phyloP scores from a whole-genome alignment of 495 filamentous ascomycete genomes.

The Hypoxylon fragiforme region DNA sequence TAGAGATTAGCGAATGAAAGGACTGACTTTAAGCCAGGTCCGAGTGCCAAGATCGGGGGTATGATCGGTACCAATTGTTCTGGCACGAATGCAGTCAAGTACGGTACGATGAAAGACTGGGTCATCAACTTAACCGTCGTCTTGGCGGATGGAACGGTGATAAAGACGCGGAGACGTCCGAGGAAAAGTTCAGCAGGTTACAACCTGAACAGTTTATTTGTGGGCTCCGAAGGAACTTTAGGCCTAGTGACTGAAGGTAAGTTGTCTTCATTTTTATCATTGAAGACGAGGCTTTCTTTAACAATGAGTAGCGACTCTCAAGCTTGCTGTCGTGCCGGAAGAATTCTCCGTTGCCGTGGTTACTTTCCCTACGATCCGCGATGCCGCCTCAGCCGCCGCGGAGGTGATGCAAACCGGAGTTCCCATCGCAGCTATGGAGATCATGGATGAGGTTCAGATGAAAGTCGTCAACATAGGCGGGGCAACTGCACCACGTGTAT shows the following conservation, averaged over 20 bases:
- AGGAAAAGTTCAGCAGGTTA: constrained; percentile 82
- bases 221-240: constrained; percentile 78
- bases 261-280: not conserved
- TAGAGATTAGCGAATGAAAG: not conserved
- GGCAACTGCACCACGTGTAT: constrained; percentile 64
- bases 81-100: constrained; percentile 79
- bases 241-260: constrained; percentile 71
- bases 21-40: constrained; percentile 43
- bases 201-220: constrained; percentile 75
- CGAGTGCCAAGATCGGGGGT: constrained; percentile 66
- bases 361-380: constrained; percentile 71
- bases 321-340: constrained; percentile 72
- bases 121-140: constrained; percentile 81
- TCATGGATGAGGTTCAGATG: constrained; percentile 87
- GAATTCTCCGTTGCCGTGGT: constrained; percentile 76
- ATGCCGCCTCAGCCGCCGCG: constrained; percentile 70
- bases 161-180: constrained; percentile 74
- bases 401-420: constrained; percentile 72
- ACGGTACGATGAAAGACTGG: constrained; percentile 89
- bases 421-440: constrained; percentile 77
- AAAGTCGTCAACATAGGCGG: constrained; percentile 72
- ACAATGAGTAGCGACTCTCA: constrained; percentile 59
- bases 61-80: constrained; percentile 84
- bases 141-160: constrained; percentile 74
- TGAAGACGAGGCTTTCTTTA: not conserved